Percentiles rank a stretch among this genome's conserved stretches.
Evolutionary conservation across 371 early-diverging fungal genomes (phyloP).

Genomic region (Rhizopus delemar): DNA sequence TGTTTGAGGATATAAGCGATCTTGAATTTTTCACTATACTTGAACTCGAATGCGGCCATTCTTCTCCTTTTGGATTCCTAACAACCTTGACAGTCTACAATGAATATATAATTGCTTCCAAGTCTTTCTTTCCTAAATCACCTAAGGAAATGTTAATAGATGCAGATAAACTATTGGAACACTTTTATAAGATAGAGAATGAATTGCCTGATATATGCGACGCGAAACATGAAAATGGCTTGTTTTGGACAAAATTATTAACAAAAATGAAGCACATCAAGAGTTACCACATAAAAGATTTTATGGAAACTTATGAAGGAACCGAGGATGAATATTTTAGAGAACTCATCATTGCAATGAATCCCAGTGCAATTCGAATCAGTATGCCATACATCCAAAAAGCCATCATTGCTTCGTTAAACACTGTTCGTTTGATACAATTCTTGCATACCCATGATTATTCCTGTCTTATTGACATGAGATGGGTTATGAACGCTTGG

Average conservation of each 20-base stretch:
- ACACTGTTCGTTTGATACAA: conserved; percentile 24
- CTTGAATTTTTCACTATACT: conserved; percentile 17
- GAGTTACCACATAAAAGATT: background rate
- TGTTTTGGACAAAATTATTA: conserved; percentile 8
- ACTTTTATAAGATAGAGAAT: background rate
- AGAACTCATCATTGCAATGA: background rate
- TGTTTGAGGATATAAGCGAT: conserved; percentile 34
- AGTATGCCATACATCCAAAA: conserved; percentile 19
- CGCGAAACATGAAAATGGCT: background rate
- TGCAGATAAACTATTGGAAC: background rate
- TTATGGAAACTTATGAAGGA: conserved; percentile 13
- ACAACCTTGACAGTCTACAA: conserved; percentile 29
- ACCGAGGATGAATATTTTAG: conserved; percentile 23
- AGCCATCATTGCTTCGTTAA: conserved; percentile 18
- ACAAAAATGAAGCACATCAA: conserved; percentile 8
- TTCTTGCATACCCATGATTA: conserved; percentile 15
- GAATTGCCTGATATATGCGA: background rate
- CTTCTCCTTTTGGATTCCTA: conserved; percentile 17
- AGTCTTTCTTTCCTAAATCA: conserved; percentile 19
- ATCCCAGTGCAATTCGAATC: conserved; percentile 11
- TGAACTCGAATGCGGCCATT: conserved; percentile 18
- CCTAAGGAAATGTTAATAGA: background rate
- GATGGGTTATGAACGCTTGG: conserved; percentile 27
- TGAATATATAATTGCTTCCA: conserved; percentile 26
- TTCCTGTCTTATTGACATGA: conserved; percentile 19